Conservation (phyloP, 2,329 filamentous ascomycete genomes). For the Colletotrichum filicis region DNA sequence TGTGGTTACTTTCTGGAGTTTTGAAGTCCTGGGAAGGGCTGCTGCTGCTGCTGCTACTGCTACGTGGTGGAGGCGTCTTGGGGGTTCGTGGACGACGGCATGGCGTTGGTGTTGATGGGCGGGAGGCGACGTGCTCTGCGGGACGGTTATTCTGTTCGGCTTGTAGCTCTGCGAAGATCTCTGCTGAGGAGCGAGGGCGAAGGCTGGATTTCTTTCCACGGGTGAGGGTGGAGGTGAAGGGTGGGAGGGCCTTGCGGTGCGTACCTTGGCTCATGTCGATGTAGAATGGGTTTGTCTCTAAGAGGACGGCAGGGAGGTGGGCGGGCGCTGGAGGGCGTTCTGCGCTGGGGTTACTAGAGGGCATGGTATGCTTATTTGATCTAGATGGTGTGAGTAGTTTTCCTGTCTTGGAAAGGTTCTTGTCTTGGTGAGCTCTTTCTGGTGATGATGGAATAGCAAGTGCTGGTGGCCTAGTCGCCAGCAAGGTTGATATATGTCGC, state of each 20-base stretch:
- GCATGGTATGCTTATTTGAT: neutral
- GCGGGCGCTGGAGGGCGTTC: neutral
- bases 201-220: neutral
- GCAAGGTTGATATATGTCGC: neutral
- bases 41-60: neutral
- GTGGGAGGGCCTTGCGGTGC: neutral
- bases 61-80: neutral
- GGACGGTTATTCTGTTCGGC: neutral
- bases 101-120: neutral
- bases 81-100: neutral
- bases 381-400: neutral
- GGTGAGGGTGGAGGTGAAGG: neutral
- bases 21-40: neutral
- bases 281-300: neutral
- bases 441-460: neutral
- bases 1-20: neutral
- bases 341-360: neutral
- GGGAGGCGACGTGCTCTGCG: neutral
- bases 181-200: neutral
- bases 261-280: neutral
- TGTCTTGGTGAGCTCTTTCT: neutral
- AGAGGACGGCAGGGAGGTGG: neutral
- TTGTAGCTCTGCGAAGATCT: constrained; percentile 2
- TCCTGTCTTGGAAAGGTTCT: neutral
- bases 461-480: neutral